phyloP scores from a whole-genome alignment of 306 rosid species.

The Cucumis hystrix region DNA sequence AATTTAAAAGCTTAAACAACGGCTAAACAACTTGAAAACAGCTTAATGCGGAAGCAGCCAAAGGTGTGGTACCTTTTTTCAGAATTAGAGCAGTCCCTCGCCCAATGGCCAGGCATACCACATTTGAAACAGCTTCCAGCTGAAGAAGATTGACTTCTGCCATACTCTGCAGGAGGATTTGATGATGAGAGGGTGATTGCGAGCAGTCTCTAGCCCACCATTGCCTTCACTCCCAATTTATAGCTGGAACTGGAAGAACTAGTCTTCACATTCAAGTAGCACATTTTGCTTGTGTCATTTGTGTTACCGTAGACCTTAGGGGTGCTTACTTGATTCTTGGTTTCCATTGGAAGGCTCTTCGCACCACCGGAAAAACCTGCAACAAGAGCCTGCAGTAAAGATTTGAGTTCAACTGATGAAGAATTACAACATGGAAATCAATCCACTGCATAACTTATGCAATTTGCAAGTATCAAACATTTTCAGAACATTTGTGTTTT shows the following conservation, averaged over 20 bases:
- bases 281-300: slow-evolving; percentile 9
- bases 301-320: background rate
- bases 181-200: slow-evolving; percentile 11
- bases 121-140: slow-evolving; percentile 32
- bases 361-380: slow-evolving; percentile 57
- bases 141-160: slow-evolving; percentile 16
- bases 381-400: slow-evolving; percentile 5
- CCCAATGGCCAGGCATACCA: slow-evolving; percentile 42
- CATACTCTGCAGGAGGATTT: slow-evolving; percentile 13
- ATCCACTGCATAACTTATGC: background rate
- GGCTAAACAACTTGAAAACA: background rate
- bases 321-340: background rate
- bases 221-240: slow-evolving; percentile 37
- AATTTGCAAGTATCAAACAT: background rate
- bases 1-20: background rate
- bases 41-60: background rate
- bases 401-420: background rate
- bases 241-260: slow-evolving; percentile 21
- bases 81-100: slow-evolving; percentile 29
- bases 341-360: slow-evolving; percentile 17
- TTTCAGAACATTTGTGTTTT: background rate
- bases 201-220: slow-evolving; percentile 48
- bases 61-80: background rate
- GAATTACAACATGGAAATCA: background rate
- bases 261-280: no score